Base-by-base conservation (phyloP, 768 basidiomycete genomes). In the Kwoniella bestiolae region DNA sequence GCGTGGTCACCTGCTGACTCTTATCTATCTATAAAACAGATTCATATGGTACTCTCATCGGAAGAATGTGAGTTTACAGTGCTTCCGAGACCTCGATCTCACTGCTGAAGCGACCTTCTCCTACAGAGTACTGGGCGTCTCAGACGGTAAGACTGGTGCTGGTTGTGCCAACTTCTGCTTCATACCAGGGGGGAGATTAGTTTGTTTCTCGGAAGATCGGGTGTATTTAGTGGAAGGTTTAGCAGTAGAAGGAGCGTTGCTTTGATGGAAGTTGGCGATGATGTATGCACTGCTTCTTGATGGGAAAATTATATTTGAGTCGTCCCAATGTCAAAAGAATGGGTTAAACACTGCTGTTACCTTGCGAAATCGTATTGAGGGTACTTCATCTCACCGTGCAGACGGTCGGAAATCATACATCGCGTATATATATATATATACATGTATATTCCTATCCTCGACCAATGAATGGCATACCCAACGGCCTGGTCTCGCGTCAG, bases 381-480 rank as follows among this genome's bases (percentile, higher is more conserved):
- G n/a, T n/a, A n/a, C n/a, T 34, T 55, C 32, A 28, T 5, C 26
- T 21, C 29, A 12, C 3, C 26, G 11, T 12, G 47, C 21, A 18
- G 26, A 23, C 47, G 14, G 26, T 28, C 1, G n/a, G 23, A 28
- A 16, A 52, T 23, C 38, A 41, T 41, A 9, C n/a, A n/a, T 14
- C 18, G 38, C 12, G 38, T 41, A 3, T 41, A 18, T 18, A 41
- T 41, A 41, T 41, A 14, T 41, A 18, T 2, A 41, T 18, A 41
- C 12, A 41, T 14, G 12, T 41, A 16, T 14, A 41, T 41, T 14
- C 16, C 35, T 32, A 77, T 26, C 79, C 79, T 56, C 79, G 61
- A 12, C 73, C 79, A 38, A 80, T 69, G 53, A 68, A 78, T 9
- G 77, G 77, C 79, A 78, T 80, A 29, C 71, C 72, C 2, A 70